Conservation (phyloP, 441 rosid species). For the Gossypium lobatum region DNA sequence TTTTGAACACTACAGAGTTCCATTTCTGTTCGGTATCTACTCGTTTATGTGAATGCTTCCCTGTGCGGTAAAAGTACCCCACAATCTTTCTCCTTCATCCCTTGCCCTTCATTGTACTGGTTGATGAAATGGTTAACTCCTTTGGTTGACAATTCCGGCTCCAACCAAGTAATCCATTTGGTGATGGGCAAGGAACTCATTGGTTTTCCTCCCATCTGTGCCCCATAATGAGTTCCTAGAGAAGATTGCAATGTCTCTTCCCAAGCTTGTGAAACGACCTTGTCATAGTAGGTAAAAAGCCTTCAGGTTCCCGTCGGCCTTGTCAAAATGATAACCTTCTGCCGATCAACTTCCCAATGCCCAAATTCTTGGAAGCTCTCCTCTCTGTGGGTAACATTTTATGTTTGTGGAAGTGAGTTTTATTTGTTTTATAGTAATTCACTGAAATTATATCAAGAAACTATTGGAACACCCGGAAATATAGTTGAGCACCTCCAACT, state of each 20-base stretch:
- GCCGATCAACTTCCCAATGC: conserved; percentile 79
- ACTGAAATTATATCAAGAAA: not conserved
- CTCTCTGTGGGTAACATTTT: conserved; percentile 30
- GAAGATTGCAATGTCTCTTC: not conserved
- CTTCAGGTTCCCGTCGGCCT: conserved; percentile 38
- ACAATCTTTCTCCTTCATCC: conserved; percentile 38
- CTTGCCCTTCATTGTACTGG: conserved; percentile 42
- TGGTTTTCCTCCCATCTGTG: not conserved
- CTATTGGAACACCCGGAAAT: no score
- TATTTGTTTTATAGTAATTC: not conserved
- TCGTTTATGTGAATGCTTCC: conserved; percentile 31
- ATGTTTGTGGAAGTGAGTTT: not conserved
- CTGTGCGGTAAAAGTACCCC: conserved; percentile 56
- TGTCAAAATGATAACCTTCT: conserved; percentile 74
- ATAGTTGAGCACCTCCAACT: no score
- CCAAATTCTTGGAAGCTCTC: conserved; percentile 36
- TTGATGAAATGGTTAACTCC: conserved; percentile 56
- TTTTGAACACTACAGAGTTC: not conserved
- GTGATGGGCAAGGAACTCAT: not conserved
- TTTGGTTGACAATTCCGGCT: conserved; percentile 34
- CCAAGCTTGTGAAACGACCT: conserved; percentile 10
- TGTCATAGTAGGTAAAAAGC: conserved; percentile 35
- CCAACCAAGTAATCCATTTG: conserved; percentile 35
- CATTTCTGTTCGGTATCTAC: not conserved
- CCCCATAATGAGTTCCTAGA: not conserved